Percentiles rank a stretch among this genome's conserved stretches.
phyloP scores from a whole-genome alignment of 352 stramenopile genomes.

The Albugo laibachii region DNA sequence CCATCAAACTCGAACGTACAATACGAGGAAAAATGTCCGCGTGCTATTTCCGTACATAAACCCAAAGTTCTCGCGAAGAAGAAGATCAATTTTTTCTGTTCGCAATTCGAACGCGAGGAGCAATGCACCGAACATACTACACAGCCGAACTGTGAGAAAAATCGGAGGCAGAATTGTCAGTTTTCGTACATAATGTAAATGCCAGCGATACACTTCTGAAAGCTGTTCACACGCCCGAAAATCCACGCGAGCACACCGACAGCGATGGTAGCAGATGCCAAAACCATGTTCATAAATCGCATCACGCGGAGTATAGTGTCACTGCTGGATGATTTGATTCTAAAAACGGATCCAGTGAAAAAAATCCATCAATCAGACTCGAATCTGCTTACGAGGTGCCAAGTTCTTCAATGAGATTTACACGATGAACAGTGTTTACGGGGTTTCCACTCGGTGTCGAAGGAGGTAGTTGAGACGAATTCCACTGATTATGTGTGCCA shows the following conservation, averaged over 20 bases:
- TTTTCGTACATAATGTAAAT: slow-evolving; percentile 73
- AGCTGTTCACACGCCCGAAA: slow-evolving; percentile 49
- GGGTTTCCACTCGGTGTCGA: too few species aligned
- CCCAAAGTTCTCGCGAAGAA: slow-evolving; percentile 72
- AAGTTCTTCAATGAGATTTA: slow-evolving; percentile 75
- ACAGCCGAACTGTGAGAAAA: slow-evolving; percentile 1
- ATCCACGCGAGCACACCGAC: slow-evolving; percentile 61
- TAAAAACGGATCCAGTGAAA: slow-evolving; percentile 2
- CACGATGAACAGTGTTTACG: too few species aligned
- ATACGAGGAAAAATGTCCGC: slow-evolving; percentile 72
- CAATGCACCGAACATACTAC: slow-evolving; percentile 57
- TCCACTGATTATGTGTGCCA: too few species aligned
- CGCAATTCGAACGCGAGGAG: slow-evolving; percentile 69
- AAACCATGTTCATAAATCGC: slow-evolving; percentile 51
- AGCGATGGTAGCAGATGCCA: slow-evolving; percentile 45
- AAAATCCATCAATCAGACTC: neutral
- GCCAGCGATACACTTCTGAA: slow-evolving; percentile 64
- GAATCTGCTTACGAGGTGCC: slow-evolving; percentile 19
- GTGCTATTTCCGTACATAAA: slow-evolving; percentile 84
- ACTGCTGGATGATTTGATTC: slow-evolving; percentile 68
- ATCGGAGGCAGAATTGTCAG: neutral
- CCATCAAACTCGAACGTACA: slow-evolving; percentile 23
- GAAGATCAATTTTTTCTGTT: slow-evolving; percentile 54
- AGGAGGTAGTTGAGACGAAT: too few species aligned
- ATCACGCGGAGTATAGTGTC: slow-evolving; percentile 66